phyloP scores from a whole-genome alignment of 768 basidiomycete species.

The Pholiota conissans region DNA sequence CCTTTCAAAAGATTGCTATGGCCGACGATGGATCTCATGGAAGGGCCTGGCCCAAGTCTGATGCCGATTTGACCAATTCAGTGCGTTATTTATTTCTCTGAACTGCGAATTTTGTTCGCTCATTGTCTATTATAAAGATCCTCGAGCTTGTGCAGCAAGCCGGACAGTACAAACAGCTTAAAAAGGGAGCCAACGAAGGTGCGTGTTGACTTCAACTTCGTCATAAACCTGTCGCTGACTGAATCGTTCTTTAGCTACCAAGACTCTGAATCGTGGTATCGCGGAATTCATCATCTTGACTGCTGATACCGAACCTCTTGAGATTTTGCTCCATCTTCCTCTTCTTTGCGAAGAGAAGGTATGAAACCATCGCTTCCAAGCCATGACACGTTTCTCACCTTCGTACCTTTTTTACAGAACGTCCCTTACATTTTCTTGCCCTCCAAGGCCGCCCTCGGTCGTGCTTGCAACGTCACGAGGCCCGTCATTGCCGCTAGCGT shows the following conservation, averaged over 20 bases:
- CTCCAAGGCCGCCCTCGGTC: constrained; percentile 92
- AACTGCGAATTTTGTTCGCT: neutral
- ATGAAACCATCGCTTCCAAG: constrained; percentile 10
- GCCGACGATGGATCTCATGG: constrained; percentile 65
- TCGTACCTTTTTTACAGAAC: constrained; percentile 52
- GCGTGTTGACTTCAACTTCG: constrained; percentile 15
- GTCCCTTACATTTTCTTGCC: constrained; percentile 96
- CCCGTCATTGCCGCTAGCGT: constrained; percentile 95
- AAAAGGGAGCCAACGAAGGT: constrained; percentile 99
- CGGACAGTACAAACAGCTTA: constrained; percentile 95
- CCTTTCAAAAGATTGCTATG: constrained; percentile 19
- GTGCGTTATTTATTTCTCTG: constrained; percentile 43
- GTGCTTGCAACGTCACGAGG: constrained; percentile 93
- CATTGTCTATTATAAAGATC: constrained; percentile 52
- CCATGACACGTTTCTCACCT: neutral
- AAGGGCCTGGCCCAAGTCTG: constrained; percentile 90
- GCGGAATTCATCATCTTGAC: constrained; percentile 98
- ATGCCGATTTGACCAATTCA: constrained; percentile 86
- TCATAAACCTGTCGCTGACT: constrained; percentile 7
- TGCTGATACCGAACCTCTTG: constrained; percentile 94
- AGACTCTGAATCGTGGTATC: constrained; percentile 96
- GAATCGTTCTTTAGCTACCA: constrained; percentile 65
- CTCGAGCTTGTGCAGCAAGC: constrained; percentile 96
- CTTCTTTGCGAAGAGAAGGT: constrained; percentile 99
- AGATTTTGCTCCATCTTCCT: constrained; percentile 96